Conservation (phyloP, 371 early-diverging fungal species). For the Funneliformis caledonium region DNA sequence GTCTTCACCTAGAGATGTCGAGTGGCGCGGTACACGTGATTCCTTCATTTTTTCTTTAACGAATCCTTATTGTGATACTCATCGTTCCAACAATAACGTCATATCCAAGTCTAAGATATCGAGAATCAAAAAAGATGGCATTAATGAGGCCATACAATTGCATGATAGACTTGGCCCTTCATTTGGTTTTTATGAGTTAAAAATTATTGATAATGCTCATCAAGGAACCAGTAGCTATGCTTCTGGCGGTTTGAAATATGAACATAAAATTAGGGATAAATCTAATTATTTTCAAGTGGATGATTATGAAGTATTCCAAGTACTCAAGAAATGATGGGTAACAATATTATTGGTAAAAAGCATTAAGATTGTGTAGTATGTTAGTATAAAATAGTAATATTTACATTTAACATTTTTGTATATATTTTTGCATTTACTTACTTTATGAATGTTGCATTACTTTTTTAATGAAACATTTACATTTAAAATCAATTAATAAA, state of each 20-base stretch:
- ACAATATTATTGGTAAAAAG: no score
- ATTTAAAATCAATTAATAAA: no score
- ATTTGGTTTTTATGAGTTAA: constrained; percentile 41
- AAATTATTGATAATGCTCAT: constrained; percentile 36
- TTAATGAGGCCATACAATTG: constrained; percentile 35
- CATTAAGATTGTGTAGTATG: no score
- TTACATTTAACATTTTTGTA: no score
- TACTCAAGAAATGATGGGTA: constrained; percentile 31
- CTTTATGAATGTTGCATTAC: no score
- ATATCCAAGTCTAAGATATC: constrained; percentile 13
- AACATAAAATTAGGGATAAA: constrained; percentile 36
- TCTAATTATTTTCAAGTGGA: constrained; percentile 37
- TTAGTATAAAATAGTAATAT: no score
- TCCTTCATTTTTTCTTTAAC: constrained; percentile 38
- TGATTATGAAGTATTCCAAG: constrained; percentile 42
- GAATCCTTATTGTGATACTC: not conserved
- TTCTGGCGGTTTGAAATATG: constrained; percentile 34
- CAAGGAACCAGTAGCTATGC: constrained; percentile 29
- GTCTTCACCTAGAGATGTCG: constrained; percentile 35
- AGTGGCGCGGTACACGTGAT: constrained; percentile 37
- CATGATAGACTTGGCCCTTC: constrained; percentile 37
- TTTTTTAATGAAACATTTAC: no score
- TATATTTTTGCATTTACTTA: no score
- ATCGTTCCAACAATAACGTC: not conserved
- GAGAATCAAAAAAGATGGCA: constrained; percentile 24